Conservation (phyloP, 78 protist species). For the Speleostelium caveatum region DNA sequence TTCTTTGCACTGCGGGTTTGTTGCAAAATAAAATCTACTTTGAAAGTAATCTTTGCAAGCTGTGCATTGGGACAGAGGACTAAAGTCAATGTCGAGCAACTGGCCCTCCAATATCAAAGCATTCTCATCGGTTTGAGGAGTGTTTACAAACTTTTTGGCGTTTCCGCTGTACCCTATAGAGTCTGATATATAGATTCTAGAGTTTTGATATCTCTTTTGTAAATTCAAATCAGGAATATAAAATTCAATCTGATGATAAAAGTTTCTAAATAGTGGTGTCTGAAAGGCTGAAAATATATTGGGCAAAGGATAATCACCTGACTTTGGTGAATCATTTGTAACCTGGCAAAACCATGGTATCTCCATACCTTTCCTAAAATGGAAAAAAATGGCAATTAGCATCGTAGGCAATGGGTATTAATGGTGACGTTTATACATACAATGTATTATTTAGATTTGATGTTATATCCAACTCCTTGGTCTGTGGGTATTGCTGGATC, state of each 20-base stretch:
- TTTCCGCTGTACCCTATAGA: conserved; percentile 61
- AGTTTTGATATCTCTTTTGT: conserved; percentile 36
- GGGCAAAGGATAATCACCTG: conserved; percentile 49
- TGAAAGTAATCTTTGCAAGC: conserved; percentile 69
- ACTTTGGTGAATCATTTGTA: conserved; percentile 12
- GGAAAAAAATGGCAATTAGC: too few species aligned
- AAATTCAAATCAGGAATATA: conserved; percentile 31
- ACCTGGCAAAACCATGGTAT: conserved; percentile 70
- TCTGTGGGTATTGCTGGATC: not conserved
- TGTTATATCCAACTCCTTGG: not conserved
- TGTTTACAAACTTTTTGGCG: conserved; percentile 57
- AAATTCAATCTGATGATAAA: conserved; percentile 73
- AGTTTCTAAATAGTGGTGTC: conserved; percentile 66
- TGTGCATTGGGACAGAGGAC: conserved; percentile 58
- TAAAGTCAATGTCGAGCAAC: conserved; percentile 52
- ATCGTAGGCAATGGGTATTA: too few species aligned
- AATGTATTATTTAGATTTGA: not conserved
- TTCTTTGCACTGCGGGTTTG: conserved; percentile 62
- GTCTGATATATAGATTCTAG: conserved; percentile 54
- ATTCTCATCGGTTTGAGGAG: conserved; percentile 44
- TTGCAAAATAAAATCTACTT: conserved; percentile 68
- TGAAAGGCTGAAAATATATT: conserved; percentile 51
- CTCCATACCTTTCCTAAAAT: conserved; percentile 8
- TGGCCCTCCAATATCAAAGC: conserved; percentile 57
- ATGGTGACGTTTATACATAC: too few species aligned